Evolutionary conservation across 371 early-diverging fungal genomes (phyloP), one percentile per base, ranked within the genome.

Genomic region (Actinomucor elegans): DNA sequence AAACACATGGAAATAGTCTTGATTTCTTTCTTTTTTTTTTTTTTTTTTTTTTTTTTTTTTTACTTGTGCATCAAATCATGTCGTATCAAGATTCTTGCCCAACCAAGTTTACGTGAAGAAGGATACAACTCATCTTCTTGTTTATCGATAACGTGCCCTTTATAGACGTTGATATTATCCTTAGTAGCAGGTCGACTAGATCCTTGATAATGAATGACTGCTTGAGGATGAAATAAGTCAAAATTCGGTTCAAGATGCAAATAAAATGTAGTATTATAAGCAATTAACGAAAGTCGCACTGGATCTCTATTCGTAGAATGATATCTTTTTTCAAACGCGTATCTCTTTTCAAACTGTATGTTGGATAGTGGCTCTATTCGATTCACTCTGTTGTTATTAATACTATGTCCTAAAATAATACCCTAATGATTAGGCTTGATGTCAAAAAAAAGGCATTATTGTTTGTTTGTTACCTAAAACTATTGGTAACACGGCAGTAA

Each of bases 221-320:
- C 89, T 2, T 82, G 66, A 0, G 88, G 81, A 63, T 92, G 93
- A 37, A 93, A 65, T 31, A 94, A 57, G 35, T 89, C 86, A 18
- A 53, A 15, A 70, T 93, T 90, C 24, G 90, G 92, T 55, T 79
- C 80, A 11, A 94, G 76, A 46, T 88, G 66, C 41, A 94, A 63
- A 29, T 70, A 58, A 58, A 87, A 88, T 0, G 88, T 57, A 14
- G 52, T 48, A 15, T 60, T 57, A 34, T 53, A 66, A 7, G 66
- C 61, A n/a, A 40, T 42, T 3, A 59, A 20, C 3, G 41, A 10
- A 8, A 66, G 15, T 15, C 48, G 20, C 5, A 57, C 6, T 2
- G 18, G 49, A 41, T 58, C 17, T 18, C 21, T 7, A 28, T 59
- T 59, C 3, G 35, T 23, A 31, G 57, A 52, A 23, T 41, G 52